Evolutionary conservation across 1,284 basidiomycete genomes (phyloP), one percentile per base, ranked within the genome.

Genomic region (Pyrrhoderma lamaoense): DNA sequence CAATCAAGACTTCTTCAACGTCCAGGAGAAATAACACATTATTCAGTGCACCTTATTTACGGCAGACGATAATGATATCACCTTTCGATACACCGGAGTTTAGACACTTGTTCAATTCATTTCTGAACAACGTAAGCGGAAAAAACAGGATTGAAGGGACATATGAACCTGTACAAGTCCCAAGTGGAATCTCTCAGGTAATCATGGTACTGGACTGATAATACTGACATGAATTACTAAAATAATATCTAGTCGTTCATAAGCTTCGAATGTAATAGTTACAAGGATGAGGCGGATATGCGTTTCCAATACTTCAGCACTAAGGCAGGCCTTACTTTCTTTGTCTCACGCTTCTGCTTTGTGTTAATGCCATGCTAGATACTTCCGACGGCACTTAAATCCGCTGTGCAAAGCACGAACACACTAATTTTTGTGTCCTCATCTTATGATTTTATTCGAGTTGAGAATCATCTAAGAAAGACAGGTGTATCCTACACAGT

Each of bases 401-500:
- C 93, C 1, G 96, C 95, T 0, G 87, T 98, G 3, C 85, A 90
- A 64, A 88, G 92, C 57, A 75, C 82, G 37, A 91, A 93, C 63
- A 93, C 93, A 0, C 76, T 87, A 51, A 76, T 99, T 59, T 89
- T 98, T 61, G 74, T 99, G 8, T 93, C 96, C 0, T 93, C 90
- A 0, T 98, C 95, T 56, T 96, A 97, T 63, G 96, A 99, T 70
- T 99, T 96, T 67, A 89, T 98, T 48, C 80, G 92, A 9, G 73
- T 99, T 2, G 86, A 91, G 52, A 91, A 93, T 58, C 75, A 90
- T 65, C 84, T 99, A 65, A 78, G 83, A 48, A 90, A 87, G 63
- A 70, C 75, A 23, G 76, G 80, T n/a, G 73, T 88, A 19, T 79
- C 78, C 1, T 93, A 89, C 61, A 72, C 88, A 1, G 80, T 92